Base-by-base conservation (phyloP, 306 rosid species). In the Vicia villosa region DNA sequence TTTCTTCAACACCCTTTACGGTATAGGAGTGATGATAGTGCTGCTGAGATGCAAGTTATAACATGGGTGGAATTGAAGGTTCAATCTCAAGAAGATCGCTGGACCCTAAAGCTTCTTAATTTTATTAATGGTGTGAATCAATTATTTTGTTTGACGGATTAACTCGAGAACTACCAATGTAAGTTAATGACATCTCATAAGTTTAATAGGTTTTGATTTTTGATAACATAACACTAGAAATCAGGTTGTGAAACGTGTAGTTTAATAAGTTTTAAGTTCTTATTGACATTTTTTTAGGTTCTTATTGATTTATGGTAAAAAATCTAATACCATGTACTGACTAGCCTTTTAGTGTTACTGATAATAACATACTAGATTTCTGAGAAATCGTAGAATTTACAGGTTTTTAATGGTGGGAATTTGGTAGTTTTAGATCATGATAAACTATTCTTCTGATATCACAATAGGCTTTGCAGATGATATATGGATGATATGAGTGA, bases 141-240 rank as follows among this genome's bases (percentile, higher is more conserved):
- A 69, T 83, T 93, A 66, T 42, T n/a, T n/a, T 82, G 17, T 78
- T 68, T 76, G 84, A 88, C 63, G 96, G 98, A 69, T 72, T 93
- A 77, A 93, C 98, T 41, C 96, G 97, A 36, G 98, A 93, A 79
- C 79, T 93, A 43, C 94, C 94, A n/a, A 58, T 93, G 97, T 93
- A 78, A 88, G 98, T 77, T 26, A 20, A 45, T 58, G 45, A 19
- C n/a, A 60, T 43, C 55, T 56, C 42, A n/a, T n/a, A n/a, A n/a
- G n/a, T n/a, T n/a, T n/a, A n/a, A n/a, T n/a, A n/a, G n/a, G n/a
- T n/a, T n/a, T n/a, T n/a, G n/a, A n/a, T n/a, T n/a, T n/a, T n/a
- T n/a, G n/a, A n/a, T n/a, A n/a, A n/a, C n/a, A n/a, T n/a, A n/a
- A n/a, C n/a, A n/a, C n/a, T n/a, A n/a, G n/a, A n/a, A n/a, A n/a